phyloP scores from a whole-genome alignment of 176 grass and related monocot genomes.

The Alloteropsis semialata region DNA sequence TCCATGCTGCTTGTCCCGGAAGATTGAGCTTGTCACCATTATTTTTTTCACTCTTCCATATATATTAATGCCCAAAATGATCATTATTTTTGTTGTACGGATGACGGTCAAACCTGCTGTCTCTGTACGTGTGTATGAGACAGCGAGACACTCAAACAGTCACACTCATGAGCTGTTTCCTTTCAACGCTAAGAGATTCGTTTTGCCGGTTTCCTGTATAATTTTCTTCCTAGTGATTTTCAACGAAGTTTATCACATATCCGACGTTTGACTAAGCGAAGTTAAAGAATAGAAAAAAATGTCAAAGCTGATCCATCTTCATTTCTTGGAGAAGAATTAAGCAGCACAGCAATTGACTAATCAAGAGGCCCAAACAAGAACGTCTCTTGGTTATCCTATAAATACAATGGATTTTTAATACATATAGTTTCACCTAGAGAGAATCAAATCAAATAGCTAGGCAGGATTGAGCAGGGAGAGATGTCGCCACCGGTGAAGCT shows the following conservation, averaged over 20 bases:
- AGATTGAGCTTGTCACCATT: not conserved
- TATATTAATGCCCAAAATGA: no score
- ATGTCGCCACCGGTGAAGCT: constrained; percentile 29
- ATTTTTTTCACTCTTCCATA: no score
- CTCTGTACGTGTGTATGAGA: no score
- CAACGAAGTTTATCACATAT: not conserved
- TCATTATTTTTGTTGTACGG: no score
- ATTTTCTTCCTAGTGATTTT: no score
- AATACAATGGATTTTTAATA: not conserved
- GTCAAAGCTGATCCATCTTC: not conserved
- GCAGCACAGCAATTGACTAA: not conserved
- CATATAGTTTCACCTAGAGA: not conserved
- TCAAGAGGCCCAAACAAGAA: not conserved
- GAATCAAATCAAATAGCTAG: not conserved
- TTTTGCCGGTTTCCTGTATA: no score
- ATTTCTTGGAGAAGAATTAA: not conserved
- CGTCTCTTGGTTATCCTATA: not conserved
- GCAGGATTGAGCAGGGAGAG: not conserved
- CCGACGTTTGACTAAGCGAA: not conserved
- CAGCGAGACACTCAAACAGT: no score
- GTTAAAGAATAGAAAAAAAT: not conserved
- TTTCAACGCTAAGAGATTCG: no score
- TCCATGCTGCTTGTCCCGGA: not conserved
- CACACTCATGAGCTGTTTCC: no score
- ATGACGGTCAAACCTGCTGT: no score